phyloP scores from a whole-genome alignment of 2,329 filamentous ascomycete species.

The Tolypocladium sp. region DNA sequence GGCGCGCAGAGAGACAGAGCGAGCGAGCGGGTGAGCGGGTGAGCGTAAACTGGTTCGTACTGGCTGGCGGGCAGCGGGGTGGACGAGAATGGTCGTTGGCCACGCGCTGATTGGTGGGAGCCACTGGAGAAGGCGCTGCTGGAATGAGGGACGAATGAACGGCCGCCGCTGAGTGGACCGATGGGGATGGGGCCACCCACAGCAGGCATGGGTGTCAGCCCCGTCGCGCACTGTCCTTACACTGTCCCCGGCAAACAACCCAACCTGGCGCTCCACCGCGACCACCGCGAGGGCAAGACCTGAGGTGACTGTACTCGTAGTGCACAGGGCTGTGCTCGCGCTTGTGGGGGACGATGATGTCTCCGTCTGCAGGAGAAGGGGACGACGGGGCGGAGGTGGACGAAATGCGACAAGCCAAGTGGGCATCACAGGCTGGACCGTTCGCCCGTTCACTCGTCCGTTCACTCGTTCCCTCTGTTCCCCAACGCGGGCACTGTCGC shows the following conservation, averaged over 20 bases:
- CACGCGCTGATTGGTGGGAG: neutral
- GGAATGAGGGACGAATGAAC: conserved; percentile 3
- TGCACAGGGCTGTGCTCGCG: neutral
- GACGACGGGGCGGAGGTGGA: neutral
- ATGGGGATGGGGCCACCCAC: neutral
- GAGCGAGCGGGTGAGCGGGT: neutral
- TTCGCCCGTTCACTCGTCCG: neutral
- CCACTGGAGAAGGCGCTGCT: neutral
- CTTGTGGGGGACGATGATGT: neutral
- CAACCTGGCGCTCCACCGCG: neutral
- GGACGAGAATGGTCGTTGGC: conserved; percentile 1
- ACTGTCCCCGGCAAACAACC: neutral
- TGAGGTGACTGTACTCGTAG: neutral
- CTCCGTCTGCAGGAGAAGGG: neutral
- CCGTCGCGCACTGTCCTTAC: neutral
- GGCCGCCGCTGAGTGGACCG: neutral
- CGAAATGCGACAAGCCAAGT: neutral
- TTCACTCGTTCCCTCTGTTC: neutral
- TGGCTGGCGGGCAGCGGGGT: neutral
- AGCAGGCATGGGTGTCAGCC: conserved; percentile 1
- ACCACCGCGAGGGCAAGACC: conserved; percentile 1
- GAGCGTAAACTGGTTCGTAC: neutral
- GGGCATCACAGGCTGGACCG: neutral
- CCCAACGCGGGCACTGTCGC: neutral
- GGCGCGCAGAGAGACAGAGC: neutral